phyloP scores from a whole-genome alignment of 768 basidiomycete species.

The Stropharia rugosoannulata region DNA sequence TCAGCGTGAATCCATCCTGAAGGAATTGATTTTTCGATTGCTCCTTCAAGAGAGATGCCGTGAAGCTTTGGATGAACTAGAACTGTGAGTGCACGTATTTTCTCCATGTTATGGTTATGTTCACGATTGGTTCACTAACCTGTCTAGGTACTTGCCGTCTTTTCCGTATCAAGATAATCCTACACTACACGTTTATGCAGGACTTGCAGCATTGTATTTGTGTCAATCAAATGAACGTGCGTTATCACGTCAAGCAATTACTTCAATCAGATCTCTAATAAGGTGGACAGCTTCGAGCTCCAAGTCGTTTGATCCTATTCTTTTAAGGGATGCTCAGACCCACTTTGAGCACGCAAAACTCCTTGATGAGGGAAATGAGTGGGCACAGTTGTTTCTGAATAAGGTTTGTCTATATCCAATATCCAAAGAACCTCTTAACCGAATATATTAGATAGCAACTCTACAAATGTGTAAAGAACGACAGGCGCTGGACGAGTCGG shows the following conservation, averaged over 20 bases:
- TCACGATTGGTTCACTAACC: not conserved
- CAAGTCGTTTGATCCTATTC: conserved; percentile 25
- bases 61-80: conserved; percentile 82
- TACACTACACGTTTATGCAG: conserved; percentile 80
- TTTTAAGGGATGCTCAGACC: conserved; percentile 55
- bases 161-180: conserved; percentile 87
- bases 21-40: conserved; percentile 71
- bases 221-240: conserved; percentile 36
- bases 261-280: not conserved
- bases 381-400: conserved; percentile 51
- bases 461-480: conserved; percentile 13
- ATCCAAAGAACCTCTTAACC: conserved; percentile 1
- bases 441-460: conserved; percentile 15
- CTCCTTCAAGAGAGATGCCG: conserved; percentile 55
- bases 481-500: conserved; percentile 27
- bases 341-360: conserved; percentile 64
- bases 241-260: not conserved
- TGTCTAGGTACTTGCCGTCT: conserved; percentile 74
- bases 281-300: not conserved
- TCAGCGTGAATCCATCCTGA: conserved; percentile 74
- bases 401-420: conserved; percentile 37
- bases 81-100: conserved; percentile 55
- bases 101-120: not conserved
- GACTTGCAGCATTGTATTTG: conserved; percentile 67
- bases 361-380: conserved; percentile 56